phyloP scores from a whole-genome alignment of 108 stramenopile species.

The Cyclotella baltica region DNA sequence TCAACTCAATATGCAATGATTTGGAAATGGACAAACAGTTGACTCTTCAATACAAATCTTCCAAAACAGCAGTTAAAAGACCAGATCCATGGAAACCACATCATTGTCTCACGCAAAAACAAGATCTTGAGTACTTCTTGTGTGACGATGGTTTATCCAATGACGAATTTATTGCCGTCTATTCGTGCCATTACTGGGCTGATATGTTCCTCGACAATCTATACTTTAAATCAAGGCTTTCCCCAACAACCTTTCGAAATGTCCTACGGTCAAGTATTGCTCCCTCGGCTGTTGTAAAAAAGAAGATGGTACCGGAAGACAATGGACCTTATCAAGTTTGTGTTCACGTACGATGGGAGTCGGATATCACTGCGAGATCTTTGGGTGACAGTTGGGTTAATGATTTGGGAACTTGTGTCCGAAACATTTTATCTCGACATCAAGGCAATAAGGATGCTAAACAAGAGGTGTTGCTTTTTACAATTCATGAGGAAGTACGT shows the following conservation, averaged over 20 bases:
- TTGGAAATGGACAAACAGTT: no score
- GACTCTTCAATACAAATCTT: background rate
- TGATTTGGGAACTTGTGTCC: conserved; percentile 2
- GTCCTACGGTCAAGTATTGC: conserved; percentile 1
- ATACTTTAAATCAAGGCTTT: background rate
- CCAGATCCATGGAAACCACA: conserved; percentile 3
- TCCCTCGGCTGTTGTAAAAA: background rate
- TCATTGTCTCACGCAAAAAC: background rate
- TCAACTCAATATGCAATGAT: no score
- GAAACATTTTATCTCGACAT: no score
- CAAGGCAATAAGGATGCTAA: background rate
- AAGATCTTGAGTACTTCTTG: background rate
- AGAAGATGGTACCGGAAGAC: conserved; percentile 13
- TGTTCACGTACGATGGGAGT: conserved; percentile 10
- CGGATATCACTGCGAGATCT: background rate
- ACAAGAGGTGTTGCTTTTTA: conserved; percentile 9
- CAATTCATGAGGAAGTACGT: conserved; percentile 19
- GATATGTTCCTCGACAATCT: conserved; percentile 17
- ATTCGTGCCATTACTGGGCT: conserved; percentile 13
- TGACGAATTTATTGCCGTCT: conserved; percentile 13
- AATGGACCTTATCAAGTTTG: conserved; percentile 18
- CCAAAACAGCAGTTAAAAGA: background rate
- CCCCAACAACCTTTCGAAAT: background rate
- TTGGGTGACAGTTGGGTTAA: conserved; percentile 16
- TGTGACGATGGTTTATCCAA: conserved; percentile 13